A percentile compares a stretch with the other conserved stretches of the same genome.
phyloP scores from a whole-genome alignment of 129 eudicot species.

The Mikania micrantha region DNA sequence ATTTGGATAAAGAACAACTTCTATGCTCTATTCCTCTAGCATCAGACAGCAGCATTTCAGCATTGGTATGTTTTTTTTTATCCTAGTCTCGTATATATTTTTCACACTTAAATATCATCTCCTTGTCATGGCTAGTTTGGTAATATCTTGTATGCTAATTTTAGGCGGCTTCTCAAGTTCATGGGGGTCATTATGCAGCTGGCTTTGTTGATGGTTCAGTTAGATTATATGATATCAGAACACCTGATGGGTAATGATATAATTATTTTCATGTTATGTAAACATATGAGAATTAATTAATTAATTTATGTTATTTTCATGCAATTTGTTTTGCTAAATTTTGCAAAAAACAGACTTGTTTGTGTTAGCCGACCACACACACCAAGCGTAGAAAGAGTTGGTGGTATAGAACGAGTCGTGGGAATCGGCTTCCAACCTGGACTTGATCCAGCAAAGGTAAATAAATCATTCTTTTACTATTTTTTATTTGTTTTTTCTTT shows the following conservation, averaged over 20 bases:
- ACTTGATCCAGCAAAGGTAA: slow-evolving; percentile 87
- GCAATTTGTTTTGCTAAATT: not conserved
- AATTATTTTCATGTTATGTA: not conserved
- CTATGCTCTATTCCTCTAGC: slow-evolving; percentile 56
- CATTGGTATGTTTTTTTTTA: slow-evolving; percentile 47
- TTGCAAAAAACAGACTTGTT: slow-evolving; percentile 58
- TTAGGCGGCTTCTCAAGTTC: slow-evolving; percentile 91
- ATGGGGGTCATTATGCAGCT: slow-evolving; percentile 86
- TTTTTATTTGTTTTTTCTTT: not conserved
- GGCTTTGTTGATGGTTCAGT: slow-evolving; percentile 92
- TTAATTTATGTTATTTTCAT: not conserved
- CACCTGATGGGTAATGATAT: slow-evolving; percentile 67
- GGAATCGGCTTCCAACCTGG: slow-evolving; percentile 98
- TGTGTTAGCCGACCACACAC: slow-evolving; percentile 63
- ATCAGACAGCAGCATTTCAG: slow-evolving; percentile 78
- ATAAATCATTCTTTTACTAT: not conserved
- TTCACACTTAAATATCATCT: not conserved
- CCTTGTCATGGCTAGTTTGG: not conserved
- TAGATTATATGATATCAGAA: slow-evolving; percentile 77
- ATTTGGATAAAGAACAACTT: slow-evolving; percentile 93
- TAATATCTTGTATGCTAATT: not conserved
- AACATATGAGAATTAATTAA: not conserved
- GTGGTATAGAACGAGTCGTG: slow-evolving; percentile 63
- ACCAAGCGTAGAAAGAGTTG: slow-evolving; percentile 54
- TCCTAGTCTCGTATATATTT: not conserved